These are phyloP conservation scores for Lachnellula arida DNA, from an alignment of 2,329 filamentous ascomycete genomes.

Conservation along the genomic window DNA sequence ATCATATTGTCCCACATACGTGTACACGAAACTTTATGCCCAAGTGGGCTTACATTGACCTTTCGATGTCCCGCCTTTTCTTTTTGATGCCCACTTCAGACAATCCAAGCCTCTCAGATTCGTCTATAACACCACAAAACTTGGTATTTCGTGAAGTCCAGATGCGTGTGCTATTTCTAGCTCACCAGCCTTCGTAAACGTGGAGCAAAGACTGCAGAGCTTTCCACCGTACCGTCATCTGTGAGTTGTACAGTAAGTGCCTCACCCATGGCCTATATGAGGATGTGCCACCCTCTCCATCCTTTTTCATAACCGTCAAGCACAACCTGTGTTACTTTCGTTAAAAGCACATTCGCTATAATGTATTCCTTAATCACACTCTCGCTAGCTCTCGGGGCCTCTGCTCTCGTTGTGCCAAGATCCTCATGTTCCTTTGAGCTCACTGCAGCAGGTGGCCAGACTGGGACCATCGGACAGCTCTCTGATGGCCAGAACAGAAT, in stretches of 20 bases:
- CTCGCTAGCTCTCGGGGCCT: slow-evolving; percentile 36
- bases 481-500: slow-evolving; percentile 58
- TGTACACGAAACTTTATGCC: too few relatives aligned
- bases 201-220: too few relatives aligned
- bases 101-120: too few relatives aligned
- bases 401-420: slow-evolving; percentile 37
- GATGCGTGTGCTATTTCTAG: too few relatives aligned
- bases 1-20: too few relatives aligned
- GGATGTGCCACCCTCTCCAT: not conserved
- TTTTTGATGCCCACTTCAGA: too few relatives aligned
- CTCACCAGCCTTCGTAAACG: too few relatives aligned
- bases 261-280: not conserved
- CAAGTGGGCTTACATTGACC: too few relatives aligned
- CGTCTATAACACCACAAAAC: too few relatives aligned
- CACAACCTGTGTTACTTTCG: not conserved
- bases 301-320: not conserved
- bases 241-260: not conserved
- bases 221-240: too few relatives aligned
- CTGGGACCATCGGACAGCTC: slow-evolving; percentile 56
- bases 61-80: too few relatives aligned
- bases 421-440: slow-evolving; percentile 46
- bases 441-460: slow-evolving; percentile 42
- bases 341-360: slow-evolving; percentile 11
- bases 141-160: too few relatives aligned
- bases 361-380: slow-evolving; percentile 38